Evolutionary conservation across 2,329 filamentous ascomycete genomes (phyloP).

Genomic region (Colletotrichum tamarilloi): DNA sequence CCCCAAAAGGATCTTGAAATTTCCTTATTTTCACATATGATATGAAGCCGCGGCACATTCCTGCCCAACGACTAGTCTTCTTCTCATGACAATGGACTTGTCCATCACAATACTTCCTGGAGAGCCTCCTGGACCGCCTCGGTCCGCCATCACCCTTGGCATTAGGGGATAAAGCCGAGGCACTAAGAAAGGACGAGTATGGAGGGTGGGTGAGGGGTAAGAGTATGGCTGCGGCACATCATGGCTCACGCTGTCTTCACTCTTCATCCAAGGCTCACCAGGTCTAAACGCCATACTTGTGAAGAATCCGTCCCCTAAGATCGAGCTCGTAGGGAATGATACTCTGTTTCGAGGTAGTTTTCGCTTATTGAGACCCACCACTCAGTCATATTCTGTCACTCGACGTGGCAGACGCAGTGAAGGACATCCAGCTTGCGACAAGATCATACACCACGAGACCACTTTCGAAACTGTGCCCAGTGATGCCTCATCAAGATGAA

Average conservation of each 20-base stretch:
- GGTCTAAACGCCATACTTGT: not conserved
- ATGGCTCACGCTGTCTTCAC: not conserved
- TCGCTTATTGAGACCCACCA: not conserved
- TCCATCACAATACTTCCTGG: not conserved
- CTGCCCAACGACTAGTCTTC: not conserved
- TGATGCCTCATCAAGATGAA: not conserved
- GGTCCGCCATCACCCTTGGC: not conserved
- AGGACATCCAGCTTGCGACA: constrained; percentile 1
- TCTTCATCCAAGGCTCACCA: not conserved
- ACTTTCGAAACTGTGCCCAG: constrained; percentile 1
- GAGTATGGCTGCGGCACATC: not conserved
- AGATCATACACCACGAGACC: constrained; percentile 13
- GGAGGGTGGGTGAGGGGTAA: not conserved
- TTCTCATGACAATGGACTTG: not conserved
- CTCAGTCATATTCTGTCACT: not conserved
- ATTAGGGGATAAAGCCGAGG: not conserved
- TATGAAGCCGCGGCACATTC: not conserved
- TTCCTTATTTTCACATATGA: not conserved
- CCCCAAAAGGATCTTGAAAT: no score
- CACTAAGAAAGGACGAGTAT: not conserved
- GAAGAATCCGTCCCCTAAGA: not conserved
- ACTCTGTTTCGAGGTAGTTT: not conserved
- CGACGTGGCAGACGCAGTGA: constrained; percentile 14
- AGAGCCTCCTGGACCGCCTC: not conserved
- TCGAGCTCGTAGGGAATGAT: not conserved